These are phyloP conservation scores for Calocybe indica DNA, from an alignment of 768 basidiomycete species.

Conservation along the genomic window DNA sequence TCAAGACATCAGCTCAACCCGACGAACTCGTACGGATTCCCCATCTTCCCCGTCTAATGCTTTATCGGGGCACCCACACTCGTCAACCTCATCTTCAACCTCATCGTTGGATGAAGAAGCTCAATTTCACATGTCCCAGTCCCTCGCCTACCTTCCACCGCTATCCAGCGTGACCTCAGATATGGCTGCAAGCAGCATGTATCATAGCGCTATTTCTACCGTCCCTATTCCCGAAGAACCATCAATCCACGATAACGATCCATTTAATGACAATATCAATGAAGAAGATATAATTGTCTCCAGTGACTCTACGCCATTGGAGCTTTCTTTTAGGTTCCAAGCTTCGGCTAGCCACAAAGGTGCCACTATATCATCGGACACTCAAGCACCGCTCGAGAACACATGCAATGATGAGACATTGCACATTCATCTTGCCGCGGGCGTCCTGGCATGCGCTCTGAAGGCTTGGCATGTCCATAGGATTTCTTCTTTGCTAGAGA, in stretches of 20 bases:
- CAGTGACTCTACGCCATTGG: conserved; percentile 49
- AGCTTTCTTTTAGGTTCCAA: no score
- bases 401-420: conserved; percentile 23
- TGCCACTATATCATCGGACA: conserved; percentile 7
- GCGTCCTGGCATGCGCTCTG: conserved; percentile 50
- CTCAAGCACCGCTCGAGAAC: conserved; percentile 3
- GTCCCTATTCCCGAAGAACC: neutral
- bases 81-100: conserved; percentile 27
- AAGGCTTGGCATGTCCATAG: conserved; percentile 51
- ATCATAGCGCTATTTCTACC: conserved; percentile 64
- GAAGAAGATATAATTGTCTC: conserved; percentile 49
- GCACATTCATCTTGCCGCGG: conserved; percentile 36
- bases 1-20: neutral
- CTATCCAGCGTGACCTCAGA: conserved; percentile 34
- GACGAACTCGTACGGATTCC: neutral
- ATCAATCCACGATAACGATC: no score
- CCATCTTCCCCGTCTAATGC: conserved; percentile 7
- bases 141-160: conserved; percentile 56
- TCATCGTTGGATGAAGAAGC: conserved; percentile 64
- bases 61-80: conserved; percentile 36
- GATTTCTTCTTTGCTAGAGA: conserved; percentile 22
- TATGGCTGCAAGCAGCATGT: conserved; percentile 64
- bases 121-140: conserved; percentile 69
- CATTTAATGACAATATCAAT: no score
- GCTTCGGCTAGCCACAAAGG: no score